phyloP scores from a whole-genome alignment of 2,329 filamentous ascomycete genomes.

The Phoma sp. region DNA sequence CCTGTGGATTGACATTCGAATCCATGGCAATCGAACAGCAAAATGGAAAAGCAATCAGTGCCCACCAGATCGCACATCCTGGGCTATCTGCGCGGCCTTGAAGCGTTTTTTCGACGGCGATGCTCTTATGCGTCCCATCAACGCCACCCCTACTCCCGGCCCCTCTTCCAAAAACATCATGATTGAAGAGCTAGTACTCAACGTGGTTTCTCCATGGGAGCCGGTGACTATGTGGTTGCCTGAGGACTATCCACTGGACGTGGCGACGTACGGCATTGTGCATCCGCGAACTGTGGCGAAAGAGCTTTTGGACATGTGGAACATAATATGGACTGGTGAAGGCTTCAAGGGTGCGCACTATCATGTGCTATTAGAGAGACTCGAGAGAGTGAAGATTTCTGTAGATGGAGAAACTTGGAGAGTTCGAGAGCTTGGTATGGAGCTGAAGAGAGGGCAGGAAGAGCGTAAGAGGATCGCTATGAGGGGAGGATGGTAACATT shows the following conservation, averaged over 20 bases:
- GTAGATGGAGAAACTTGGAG: slow-evolving; percentile 36
- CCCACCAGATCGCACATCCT: slow-evolving; percentile 35
- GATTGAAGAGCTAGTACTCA: slow-evolving; percentile 42
- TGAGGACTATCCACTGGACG: slow-evolving; percentile 28
- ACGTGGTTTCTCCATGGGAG: slow-evolving; percentile 33
- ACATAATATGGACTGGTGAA: slow-evolving; percentile 41
- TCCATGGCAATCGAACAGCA: slow-evolving; percentile 28
- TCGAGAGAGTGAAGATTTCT: slow-evolving; percentile 40
- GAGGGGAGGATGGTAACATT: slow-evolving; percentile 30
- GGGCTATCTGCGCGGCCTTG: slow-evolving; percentile 46
- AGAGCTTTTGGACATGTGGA: slow-evolving; percentile 43
- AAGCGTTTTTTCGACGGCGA: slow-evolving; percentile 38
- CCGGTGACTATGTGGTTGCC: slow-evolving; percentile 20
- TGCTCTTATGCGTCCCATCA: slow-evolving; percentile 24
- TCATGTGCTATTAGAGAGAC: slow-evolving; percentile 34
- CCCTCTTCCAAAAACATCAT: slow-evolving; percentile 17
- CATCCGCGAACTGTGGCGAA: slow-evolving; percentile 36
- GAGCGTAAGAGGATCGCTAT: slow-evolving; percentile 37
- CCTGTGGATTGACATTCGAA: slow-evolving; percentile 41
- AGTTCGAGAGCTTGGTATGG: slow-evolving; percentile 36
- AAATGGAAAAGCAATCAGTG: slow-evolving; percentile 27
- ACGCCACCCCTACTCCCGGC: slow-evolving; percentile 1
- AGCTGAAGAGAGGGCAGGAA: slow-evolving; percentile 41
- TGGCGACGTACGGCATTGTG: slow-evolving; percentile 27
- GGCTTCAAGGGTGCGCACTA: slow-evolving; percentile 36